Percentiles rank a stretch among this genome's conserved stretches.
Evolutionary conservation across 768 basidiomycete species (phyloP).

Genomic region (Suillus decipiens): DNA sequence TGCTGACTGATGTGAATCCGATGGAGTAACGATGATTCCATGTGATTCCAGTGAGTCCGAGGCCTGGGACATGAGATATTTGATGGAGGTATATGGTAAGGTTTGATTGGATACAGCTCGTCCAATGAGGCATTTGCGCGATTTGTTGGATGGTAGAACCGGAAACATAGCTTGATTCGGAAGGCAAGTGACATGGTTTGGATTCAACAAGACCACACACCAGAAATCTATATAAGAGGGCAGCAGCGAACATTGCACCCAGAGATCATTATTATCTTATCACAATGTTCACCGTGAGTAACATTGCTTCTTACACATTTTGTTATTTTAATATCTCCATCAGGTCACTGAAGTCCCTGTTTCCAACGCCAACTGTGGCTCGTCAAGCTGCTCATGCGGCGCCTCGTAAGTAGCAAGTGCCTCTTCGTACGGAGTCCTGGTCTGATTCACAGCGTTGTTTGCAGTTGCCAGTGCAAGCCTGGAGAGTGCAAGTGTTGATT

Average conservation of each 20-base stretch:
- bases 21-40: neutral
- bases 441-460: neutral
- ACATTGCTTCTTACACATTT: neutral
- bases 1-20: too few species aligned
- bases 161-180: neutral
- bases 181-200: neutral
- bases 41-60: neutral
- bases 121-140: neutral
- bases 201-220: neutral
- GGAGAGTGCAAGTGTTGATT: conserved; percentile 2
- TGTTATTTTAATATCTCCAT: neutral
- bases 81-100: neutral
- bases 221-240: conserved; percentile 1
- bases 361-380: neutral
- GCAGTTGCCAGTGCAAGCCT: neutral
- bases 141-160: neutral
- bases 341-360: conserved; percentile 1
- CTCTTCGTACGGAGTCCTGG: neutral
- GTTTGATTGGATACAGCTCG: neutral
- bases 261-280: neutral
- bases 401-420: neutral
- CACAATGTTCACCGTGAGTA: neutral
- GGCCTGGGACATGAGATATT: too few species aligned
- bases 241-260: neutral
- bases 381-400: neutral